These are phyloP conservation scores for Barnettozyma siamensis DNA, from an alignment of 805 yeast genomes.

Conservation along the genomic window DNA sequence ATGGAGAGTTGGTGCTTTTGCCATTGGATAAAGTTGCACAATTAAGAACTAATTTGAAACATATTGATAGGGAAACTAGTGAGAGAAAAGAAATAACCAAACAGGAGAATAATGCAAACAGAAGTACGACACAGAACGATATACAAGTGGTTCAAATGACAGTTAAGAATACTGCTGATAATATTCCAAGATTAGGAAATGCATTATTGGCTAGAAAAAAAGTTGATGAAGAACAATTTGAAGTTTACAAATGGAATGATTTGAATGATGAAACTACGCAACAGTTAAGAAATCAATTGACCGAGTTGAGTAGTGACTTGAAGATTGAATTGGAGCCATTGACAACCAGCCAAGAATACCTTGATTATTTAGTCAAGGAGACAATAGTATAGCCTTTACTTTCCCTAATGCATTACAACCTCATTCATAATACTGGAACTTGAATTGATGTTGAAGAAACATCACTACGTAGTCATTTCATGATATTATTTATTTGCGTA, in stretches of 20 bases:
- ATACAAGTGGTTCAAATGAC: slow-evolving; percentile 71
- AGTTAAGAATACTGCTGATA: slow-evolving; percentile 55
- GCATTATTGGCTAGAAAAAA: slow-evolving; percentile 59
- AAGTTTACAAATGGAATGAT: slow-evolving; percentile 41
- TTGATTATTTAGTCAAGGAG: slow-evolving; percentile 25
- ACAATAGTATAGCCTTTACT: slow-evolving; percentile 20
- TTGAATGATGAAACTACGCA: slow-evolving; percentile 28
- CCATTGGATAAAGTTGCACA: slow-evolving; percentile 69
- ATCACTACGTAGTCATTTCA: no score
- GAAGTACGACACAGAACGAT: slow-evolving; percentile 27
- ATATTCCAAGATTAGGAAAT: slow-evolving; percentile 60
- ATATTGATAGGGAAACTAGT: slow-evolving; percentile 58
- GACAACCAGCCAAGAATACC: slow-evolving; percentile 28
- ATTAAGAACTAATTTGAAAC: slow-evolving; percentile 73
- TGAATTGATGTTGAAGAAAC: no score
- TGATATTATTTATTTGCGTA: no score
- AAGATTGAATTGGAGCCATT: slow-evolving; percentile 17
- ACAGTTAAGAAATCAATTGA: slow-evolving; percentile 21
- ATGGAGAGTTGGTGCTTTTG: slow-evolving; percentile 52
- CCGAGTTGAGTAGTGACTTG: slow-evolving; percentile 20
- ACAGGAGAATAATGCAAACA: slow-evolving; percentile 28
- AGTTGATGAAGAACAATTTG: slow-evolving; percentile 55
- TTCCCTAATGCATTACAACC: no score
- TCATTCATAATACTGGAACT: no score
- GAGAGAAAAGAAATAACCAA: slow-evolving; percentile 38